phyloP scores from a whole-genome alignment of 148 eudicot genomes.

The Chenopodium formosanum region DNA sequence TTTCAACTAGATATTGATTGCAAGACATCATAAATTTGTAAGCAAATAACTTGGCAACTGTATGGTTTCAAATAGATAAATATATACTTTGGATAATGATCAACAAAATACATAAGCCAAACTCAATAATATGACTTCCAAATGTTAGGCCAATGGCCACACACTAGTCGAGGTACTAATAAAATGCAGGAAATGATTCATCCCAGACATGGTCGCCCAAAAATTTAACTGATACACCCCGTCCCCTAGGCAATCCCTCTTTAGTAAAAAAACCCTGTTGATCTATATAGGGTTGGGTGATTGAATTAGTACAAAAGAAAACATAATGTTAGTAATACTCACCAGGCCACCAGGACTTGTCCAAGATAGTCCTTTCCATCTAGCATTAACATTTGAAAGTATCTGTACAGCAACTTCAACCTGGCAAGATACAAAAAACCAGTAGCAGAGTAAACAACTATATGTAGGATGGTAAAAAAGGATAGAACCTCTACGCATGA shows the following conservation, averaged over 20 bases:
- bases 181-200: background rate
- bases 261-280: background rate
- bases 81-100: too few species aligned
- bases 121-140: too few species aligned
- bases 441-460: conserved; percentile 7
- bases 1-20: too few species aligned
- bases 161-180: background rate
- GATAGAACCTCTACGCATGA: background rate
- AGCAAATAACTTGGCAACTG: too few species aligned
- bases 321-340: conserved; percentile 10
- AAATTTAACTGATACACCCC: background rate
- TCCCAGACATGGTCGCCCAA: background rate
- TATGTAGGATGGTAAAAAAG: background rate
- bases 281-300: background rate
- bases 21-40: too few species aligned
- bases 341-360: conserved; percentile 66
- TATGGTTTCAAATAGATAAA: too few species aligned
- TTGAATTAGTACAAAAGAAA: background rate
- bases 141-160: too few species aligned
- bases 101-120: too few species aligned
- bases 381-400: conserved; percentile 43
- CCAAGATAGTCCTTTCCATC: conserved; percentile 67
- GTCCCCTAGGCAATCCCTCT: background rate
- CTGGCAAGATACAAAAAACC: conserved; percentile 29
- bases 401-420: conserved; percentile 47